Conservation (phyloP, 2,329 filamentous ascomycete species). For the Fusarium fujikuroi region DNA sequence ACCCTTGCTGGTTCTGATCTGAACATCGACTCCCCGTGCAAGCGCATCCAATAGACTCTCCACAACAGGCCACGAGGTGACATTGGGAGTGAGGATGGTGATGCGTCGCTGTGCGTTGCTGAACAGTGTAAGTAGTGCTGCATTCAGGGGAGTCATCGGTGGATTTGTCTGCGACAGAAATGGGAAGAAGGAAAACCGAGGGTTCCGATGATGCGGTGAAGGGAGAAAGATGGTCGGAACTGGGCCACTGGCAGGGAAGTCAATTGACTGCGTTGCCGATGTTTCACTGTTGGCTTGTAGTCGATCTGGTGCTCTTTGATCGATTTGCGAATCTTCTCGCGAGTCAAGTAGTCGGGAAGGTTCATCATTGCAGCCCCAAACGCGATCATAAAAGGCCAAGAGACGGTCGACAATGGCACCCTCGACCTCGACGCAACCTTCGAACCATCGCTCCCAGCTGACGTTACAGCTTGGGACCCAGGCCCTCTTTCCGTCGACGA, state of each 20-base stretch:
- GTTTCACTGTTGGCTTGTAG: neutral
- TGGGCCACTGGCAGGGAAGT: conserved; percentile 34
- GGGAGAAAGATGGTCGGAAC: conserved; percentile 74
- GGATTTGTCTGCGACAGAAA: conserved; percentile 61
- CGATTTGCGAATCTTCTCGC: neutral
- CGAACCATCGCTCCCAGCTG: conserved; percentile 89
- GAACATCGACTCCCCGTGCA: conserved; percentile 72
- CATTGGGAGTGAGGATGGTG: conserved; percentile 80
- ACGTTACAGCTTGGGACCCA: conserved; percentile 85
- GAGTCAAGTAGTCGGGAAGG: neutral
- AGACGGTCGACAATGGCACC: conserved; percentile 72
- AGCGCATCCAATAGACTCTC: conserved; percentile 70
- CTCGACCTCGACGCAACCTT: conserved; percentile 75
- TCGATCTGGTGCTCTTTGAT: neutral
- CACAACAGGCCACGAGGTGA: conserved; percentile 75
- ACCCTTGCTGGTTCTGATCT: conserved; percentile 71
- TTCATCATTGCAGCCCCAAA: conserved; percentile 66
- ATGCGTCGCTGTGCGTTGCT: conserved; percentile 67
- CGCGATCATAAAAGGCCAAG: conserved; percentile 71
- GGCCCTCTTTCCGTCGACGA: conserved; percentile 74
- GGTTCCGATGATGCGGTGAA: conserved; percentile 77
- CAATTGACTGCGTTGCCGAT: conserved; percentile 48
- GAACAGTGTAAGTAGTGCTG: conserved; percentile 70
- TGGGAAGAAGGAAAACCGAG: conserved; percentile 68
- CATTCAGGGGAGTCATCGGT: conserved; percentile 75